Conservation (phyloP, 2,329 filamentous ascomycete species). For the Fusarium bactridioides region DNA sequence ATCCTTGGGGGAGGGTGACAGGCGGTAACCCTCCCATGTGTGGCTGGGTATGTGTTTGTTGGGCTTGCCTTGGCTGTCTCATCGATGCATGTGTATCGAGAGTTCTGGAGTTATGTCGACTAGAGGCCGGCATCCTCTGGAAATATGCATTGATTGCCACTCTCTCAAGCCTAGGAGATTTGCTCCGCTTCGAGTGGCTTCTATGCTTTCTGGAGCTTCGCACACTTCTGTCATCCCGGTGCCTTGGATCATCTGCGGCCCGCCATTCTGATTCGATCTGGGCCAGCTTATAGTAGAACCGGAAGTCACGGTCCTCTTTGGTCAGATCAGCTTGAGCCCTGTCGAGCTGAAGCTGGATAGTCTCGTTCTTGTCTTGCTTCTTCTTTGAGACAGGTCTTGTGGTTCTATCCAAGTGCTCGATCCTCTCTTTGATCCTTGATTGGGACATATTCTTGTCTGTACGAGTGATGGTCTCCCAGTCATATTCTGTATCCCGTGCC, state of each 20-base stretch:
- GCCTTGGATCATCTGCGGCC: slow-evolving; percentile 35
- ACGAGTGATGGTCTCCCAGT: slow-evolving; percentile 52
- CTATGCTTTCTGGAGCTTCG: slow-evolving; percentile 33
- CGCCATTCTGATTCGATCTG: slow-evolving; percentile 55
- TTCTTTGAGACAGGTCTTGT: slow-evolving; percentile 49
- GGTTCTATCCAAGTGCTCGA: slow-evolving; percentile 49
- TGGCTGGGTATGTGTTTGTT: neutral
- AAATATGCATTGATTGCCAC: slow-evolving; percentile 57
- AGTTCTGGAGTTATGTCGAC: slow-evolving; percentile 44
- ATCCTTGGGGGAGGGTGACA: neutral
- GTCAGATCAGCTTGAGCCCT: slow-evolving; percentile 47
- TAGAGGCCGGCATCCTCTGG: slow-evolving; percentile 49
- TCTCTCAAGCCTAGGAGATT: slow-evolving; percentile 47
- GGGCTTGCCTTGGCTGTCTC: neutral
- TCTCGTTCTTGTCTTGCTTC: slow-evolving; percentile 46
- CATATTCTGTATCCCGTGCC: slow-evolving; percentile 45
- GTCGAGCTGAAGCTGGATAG: slow-evolving; percentile 55
- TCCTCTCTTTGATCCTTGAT: slow-evolving; percentile 46
- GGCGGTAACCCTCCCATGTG: neutral
- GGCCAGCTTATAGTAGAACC: slow-evolving; percentile 52
- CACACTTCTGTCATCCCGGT: slow-evolving; percentile 29
- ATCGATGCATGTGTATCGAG: slow-evolving; percentile 33
- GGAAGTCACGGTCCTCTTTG: slow-evolving; percentile 46
- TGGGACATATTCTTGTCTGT: slow-evolving; percentile 49
- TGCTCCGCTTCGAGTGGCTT: slow-evolving; percentile 24